Evolutionary conservation across 2,329 filamentous ascomycete genomes (phyloP).

Genomic region (Purpureocillium lavendulum): DNA sequence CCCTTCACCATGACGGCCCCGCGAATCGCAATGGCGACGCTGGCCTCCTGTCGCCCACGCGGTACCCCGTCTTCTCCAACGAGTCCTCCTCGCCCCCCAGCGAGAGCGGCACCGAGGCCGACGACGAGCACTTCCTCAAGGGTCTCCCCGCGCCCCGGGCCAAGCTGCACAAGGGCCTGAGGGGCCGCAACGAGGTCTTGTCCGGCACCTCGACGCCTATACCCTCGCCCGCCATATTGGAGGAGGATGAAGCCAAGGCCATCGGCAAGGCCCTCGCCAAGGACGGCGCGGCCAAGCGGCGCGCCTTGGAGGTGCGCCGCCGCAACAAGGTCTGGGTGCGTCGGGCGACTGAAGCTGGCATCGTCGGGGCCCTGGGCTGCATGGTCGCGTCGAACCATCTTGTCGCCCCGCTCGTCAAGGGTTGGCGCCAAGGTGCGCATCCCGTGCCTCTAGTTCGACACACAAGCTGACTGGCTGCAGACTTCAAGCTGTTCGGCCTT

Average conservation of each 20-base stretch:
- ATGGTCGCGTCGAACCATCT: slow-evolving; percentile 38
- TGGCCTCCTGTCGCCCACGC: slow-evolving; percentile 14
- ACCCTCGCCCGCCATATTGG: slow-evolving; percentile 36
- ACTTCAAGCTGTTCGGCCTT: slow-evolving; percentile 29
- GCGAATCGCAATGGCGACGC: slow-evolving; percentile 9
- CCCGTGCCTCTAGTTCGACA: neutral
- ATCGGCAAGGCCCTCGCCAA: slow-evolving; percentile 12
- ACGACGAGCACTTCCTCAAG: slow-evolving; percentile 85
- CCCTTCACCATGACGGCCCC: slow-evolving; percentile 11
- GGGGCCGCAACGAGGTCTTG: slow-evolving; percentile 46
- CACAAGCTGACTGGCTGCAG: slow-evolving; percentile 19
- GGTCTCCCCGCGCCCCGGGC: slow-evolving; percentile 73
- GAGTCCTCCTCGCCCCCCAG: slow-evolving; percentile 58
- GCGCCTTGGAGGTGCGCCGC: slow-evolving; percentile 20
- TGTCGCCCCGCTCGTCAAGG: slow-evolving; percentile 34
- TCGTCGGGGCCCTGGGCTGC: slow-evolving; percentile 40
- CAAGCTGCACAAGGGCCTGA: slow-evolving; percentile 68
- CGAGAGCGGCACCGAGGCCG: slow-evolving; percentile 90
- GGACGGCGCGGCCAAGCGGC: slow-evolving; percentile 9
- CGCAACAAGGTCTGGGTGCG: slow-evolving; percentile 43
- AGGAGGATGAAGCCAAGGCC: slow-evolving; percentile 27
- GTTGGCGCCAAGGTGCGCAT: slow-evolving; percentile 41
- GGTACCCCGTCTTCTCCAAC: slow-evolving; percentile 28
- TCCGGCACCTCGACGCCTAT: slow-evolving; percentile 49
- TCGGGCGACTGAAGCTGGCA: slow-evolving; percentile 41